phyloP scores from a whole-genome alignment of 352 stramenopile genomes.

The Ophiocytium majus region DNA sequence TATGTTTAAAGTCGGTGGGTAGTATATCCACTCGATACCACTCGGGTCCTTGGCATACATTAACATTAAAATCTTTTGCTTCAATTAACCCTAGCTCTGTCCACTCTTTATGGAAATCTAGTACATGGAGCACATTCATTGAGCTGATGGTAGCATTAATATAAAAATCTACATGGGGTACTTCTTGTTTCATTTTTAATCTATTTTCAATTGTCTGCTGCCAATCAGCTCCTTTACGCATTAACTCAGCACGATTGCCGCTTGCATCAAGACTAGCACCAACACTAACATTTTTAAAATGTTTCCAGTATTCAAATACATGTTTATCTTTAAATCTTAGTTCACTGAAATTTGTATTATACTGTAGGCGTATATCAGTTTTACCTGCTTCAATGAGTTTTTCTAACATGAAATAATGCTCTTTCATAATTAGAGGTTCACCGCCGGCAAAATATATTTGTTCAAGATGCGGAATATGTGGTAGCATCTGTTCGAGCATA shows the following conservation, averaged over 20 bases:
- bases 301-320: neutral
- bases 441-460: neutral
- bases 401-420: neutral
- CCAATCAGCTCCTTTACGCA: neutral
- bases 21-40: too few relatives aligned
- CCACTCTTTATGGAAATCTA: too few relatives aligned
- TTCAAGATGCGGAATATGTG: neutral
- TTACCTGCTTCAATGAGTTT: neutral
- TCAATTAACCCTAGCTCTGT: too few relatives aligned
- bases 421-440: conserved; percentile 4
- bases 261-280: neutral
- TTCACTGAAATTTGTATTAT: neutral
- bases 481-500: neutral
- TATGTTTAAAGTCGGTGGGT: too few relatives aligned
- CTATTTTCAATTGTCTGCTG: neutral
- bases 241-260: neutral
- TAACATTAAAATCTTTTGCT: too few relatives aligned
- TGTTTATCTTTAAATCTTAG: neutral
- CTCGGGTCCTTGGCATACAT: too few relatives aligned
- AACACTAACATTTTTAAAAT: neutral
- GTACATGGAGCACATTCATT: too few relatives aligned
- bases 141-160: too few relatives aligned
- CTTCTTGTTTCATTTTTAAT: too few relatives aligned
- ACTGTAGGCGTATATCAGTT: neutral
- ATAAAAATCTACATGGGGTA: too few relatives aligned